These are phyloP conservation scores for Irpex lacteus DNA, from an alignment of 1,284 basidiomycete species.

Conservation along the genomic window DNA sequence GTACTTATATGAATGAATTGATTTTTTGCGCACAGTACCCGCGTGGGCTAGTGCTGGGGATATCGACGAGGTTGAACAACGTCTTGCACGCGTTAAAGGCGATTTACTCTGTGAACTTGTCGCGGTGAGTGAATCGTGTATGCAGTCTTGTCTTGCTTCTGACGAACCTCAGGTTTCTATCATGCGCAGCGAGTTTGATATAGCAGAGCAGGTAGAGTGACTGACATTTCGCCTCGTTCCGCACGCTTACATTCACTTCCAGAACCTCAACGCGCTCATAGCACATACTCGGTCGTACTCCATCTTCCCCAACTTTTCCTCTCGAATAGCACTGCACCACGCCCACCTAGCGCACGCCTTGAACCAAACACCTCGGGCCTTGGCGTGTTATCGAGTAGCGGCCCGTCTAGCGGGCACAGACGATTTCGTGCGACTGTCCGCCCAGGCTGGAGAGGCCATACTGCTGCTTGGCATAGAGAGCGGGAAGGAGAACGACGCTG, in stretches of 20 bases:
- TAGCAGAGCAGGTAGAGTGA: constrained; percentile 44
- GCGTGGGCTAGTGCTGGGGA: constrained; percentile 52
- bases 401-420: constrained; percentile 42
- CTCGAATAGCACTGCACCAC: constrained; percentile 63
- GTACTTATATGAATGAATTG: not conserved
- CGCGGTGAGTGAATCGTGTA: constrained; percentile 39
- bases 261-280: constrained; percentile 55
- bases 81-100: constrained; percentile 60
- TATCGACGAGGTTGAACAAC: constrained; percentile 43
- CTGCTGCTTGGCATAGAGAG: constrained; percentile 51
- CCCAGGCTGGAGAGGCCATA: constrained; percentile 57
- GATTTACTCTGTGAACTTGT: constrained; percentile 68
- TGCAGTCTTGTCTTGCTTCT: not conserved
- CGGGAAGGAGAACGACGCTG: constrained; percentile 23
- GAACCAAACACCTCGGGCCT: constrained; percentile 44
- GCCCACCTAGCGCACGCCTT: constrained; percentile 70
- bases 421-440: constrained; percentile 53
- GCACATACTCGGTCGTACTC: constrained; percentile 56
- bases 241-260: not conserved
- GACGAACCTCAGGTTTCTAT: constrained; percentile 47
- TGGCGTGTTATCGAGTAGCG: constrained; percentile 60
- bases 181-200: constrained; percentile 63
- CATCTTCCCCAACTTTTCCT: constrained; percentile 54
- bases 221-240: constrained; percentile 5
- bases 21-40: constrained; percentile 29